phyloP scores from a whole-genome alignment of 78 protist species.

The Dictyostelium brefeldianum region DNA sequence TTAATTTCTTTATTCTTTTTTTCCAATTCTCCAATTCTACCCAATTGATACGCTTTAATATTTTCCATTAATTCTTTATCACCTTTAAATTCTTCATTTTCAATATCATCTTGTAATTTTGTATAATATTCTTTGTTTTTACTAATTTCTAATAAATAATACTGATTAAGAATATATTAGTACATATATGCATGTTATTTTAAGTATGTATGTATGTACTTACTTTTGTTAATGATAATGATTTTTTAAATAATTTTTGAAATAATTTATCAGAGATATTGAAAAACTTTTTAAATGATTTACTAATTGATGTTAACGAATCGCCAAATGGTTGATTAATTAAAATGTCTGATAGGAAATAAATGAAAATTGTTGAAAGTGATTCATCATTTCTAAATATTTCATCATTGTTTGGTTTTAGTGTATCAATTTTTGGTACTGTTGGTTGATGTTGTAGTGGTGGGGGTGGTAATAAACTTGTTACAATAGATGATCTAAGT shows the following conservation, averaged over 20 bases:
- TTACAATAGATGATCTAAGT: neutral
- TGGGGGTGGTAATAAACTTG: neutral
- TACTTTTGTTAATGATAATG: conserved; percentile 16
- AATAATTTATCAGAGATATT: conserved; percentile 9
- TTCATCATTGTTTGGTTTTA: neutral
- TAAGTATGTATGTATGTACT: neutral
- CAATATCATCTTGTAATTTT: conserved; percentile 6
- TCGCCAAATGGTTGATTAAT: neutral
- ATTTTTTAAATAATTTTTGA: neutral
- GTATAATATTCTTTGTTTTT: conserved; percentile 12
- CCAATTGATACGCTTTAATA: neutral
- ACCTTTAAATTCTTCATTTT: conserved; percentile 11
- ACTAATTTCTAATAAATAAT: conserved; percentile 23
- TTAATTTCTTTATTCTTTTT: neutral
- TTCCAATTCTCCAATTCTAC: neutral
- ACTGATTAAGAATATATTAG: neutral
- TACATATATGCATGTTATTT: too few relatives aligned
- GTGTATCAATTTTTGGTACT: neutral
- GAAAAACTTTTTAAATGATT: neutral
- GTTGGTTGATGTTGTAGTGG: neutral
- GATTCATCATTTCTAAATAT: conserved; percentile 8
- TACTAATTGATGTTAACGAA: neutral
- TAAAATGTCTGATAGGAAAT: neutral
- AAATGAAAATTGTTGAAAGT: conserved; percentile 8
- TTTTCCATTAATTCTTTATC: conserved; percentile 14